A percentile compares a stretch with the other conserved stretches of the same genome.
Evolutionary conservation across 768 basidiomycete species (phyloP).

Genomic region (Hericium alpestre): DNA sequence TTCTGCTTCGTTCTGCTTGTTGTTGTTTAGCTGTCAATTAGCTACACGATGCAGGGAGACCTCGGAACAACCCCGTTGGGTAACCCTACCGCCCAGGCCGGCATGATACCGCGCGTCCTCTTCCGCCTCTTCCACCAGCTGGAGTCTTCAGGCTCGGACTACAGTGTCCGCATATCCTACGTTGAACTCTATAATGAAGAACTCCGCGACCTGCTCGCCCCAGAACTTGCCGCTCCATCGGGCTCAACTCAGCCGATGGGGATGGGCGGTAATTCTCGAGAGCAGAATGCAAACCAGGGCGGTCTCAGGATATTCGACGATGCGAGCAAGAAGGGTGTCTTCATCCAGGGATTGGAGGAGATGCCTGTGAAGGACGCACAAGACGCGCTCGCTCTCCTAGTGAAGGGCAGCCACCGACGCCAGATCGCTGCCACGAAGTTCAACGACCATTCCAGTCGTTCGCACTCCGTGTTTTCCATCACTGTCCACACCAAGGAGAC

Average conservation of each 20-base stretch:
- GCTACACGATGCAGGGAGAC: conserved; percentile 98
- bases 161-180: conserved; percentile 87
- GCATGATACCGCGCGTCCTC: conserved; percentile 91
- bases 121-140: conserved; percentile 87
- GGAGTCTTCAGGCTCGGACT: conserved; percentile 68
- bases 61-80: conserved; percentile 72
- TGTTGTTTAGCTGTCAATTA: conserved; percentile 18
- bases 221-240: conserved; percentile 61
- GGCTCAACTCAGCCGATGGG: conserved; percentile 74
- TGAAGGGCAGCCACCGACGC: conserved; percentile 81
- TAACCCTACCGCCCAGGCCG: conserved; percentile 80
- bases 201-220: conserved; percentile 81
- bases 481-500: conserved; percentile 88
- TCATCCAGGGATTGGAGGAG: conserved; percentile 94
- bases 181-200: conserved; percentile 98
- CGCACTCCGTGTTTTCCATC: conserved; percentile 96
- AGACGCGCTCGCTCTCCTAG: conserved; percentile 75
- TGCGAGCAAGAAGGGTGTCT: conserved; percentile 72
- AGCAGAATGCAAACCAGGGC: conserved; percentile 33
- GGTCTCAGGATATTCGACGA: conserved; percentile 93
- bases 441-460: conserved; percentile 95
- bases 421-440: conserved; percentile 95
- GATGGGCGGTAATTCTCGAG: conserved; percentile 34
- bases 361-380: conserved; percentile 69
- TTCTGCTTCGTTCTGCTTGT: too few relatives aligned